phyloP scores from a whole-genome alignment of 139 green algal genomes.

The Picochlorum costavermella region DNA sequence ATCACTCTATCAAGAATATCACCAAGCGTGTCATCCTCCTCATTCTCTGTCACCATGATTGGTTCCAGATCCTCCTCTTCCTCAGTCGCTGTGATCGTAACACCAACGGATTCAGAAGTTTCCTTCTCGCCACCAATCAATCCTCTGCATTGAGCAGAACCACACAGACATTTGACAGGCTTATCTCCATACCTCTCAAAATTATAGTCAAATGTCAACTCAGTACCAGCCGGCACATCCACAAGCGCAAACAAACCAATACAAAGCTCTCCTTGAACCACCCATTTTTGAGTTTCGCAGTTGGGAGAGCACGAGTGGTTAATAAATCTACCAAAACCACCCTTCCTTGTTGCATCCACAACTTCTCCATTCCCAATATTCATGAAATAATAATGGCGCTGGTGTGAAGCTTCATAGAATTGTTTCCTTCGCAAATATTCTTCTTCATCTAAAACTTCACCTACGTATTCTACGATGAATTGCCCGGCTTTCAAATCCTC shows the following conservation, averaged over 20 bases:
- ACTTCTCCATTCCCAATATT: conserved; percentile 93
- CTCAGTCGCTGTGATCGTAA: conserved; percentile 1
- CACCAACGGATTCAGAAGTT: not conserved
- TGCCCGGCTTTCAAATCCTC: conserved; percentile 67
- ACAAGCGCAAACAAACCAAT: conserved; percentile 82
- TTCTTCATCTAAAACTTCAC: conserved; percentile 93
- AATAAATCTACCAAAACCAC: conserved; percentile 92
- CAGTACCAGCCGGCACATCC: conserved; percentile 59
- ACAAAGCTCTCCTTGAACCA: conserved; percentile 87
- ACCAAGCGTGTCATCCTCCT: conserved; percentile 48
- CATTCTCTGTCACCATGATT: conserved; percentile 60
- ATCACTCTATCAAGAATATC: conserved; percentile 62
- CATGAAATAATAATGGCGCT: conserved; percentile 99
- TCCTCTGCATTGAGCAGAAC: conserved; percentile 49
- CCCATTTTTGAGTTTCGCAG: conserved; percentile 98
- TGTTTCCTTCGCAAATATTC: conserved; percentile 78
- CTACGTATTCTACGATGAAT: conserved; percentile 97
- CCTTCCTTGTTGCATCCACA: conserved; percentile 88
- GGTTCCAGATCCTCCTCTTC: conserved; percentile 54
- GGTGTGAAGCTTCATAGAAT: conserved; percentile 64
- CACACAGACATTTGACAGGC: conserved; percentile 59
- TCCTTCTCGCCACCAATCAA: conserved; percentile 71
- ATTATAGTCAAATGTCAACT: conserved; percentile 99
- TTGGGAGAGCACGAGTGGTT: conserved; percentile 98
- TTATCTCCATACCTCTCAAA: conserved; percentile 94